Conservation (phyloP, 1,139 yeast species). For the Hansenula sp. region DNA sequence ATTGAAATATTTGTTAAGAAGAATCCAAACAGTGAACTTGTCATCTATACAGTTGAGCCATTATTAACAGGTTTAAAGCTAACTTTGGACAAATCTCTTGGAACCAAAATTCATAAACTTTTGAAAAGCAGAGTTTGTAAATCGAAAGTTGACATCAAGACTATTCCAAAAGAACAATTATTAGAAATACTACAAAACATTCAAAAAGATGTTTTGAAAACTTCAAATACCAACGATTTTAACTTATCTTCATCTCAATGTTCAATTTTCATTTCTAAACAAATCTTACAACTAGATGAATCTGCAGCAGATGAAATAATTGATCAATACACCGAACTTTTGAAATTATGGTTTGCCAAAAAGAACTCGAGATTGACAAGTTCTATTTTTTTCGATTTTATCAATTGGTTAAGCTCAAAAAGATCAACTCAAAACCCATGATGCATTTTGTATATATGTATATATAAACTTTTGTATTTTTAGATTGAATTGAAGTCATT, state of each 20-base stretch:
- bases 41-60: slow-evolving; percentile 39
- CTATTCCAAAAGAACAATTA: slow-evolving; percentile 14
- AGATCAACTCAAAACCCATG: background rate
- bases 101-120: slow-evolving; percentile 70
- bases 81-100: slow-evolving; percentile 66
- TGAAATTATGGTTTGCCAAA: slow-evolving; percentile 58
- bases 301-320: slow-evolving; percentile 36
- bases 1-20: slow-evolving; percentile 55
- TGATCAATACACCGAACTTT: slow-evolving; percentile 50
- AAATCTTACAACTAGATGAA: slow-evolving; percentile 33
- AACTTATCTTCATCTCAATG: slow-evolving; percentile 22
- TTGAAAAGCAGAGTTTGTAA: slow-evolving; percentile 64
- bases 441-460: background rate
- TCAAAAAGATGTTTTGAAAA: slow-evolving; percentile 27
- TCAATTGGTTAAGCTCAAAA: slow-evolving; percentile 66
- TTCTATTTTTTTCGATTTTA: slow-evolving; percentile 67
- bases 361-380: slow-evolving; percentile 49
- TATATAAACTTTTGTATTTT: no score
- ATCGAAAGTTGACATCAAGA: slow-evolving; percentile 27
- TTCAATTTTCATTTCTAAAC: slow-evolving; percentile 59
- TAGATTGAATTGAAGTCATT: no score
- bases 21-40: slow-evolving; percentile 22
- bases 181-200: slow-evolving; percentile 17
- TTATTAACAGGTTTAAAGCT: slow-evolving; percentile 54
- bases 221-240: slow-evolving; percentile 22